phyloP scores from a whole-genome alignment of 306 rosid genomes.

The Acmispon strigosus region DNA sequence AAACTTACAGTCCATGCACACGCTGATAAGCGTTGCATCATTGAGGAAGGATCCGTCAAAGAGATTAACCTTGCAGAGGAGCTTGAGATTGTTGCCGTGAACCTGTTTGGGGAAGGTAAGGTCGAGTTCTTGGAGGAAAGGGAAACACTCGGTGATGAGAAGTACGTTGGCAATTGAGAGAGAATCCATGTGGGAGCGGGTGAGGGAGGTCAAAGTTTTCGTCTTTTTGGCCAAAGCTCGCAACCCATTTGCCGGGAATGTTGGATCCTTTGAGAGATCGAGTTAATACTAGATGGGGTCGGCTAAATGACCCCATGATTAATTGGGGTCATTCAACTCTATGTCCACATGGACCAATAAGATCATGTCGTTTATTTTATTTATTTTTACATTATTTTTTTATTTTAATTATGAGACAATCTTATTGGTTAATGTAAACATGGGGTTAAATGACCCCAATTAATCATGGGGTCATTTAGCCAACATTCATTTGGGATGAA shows the following conservation, averaged over 20 bases:
- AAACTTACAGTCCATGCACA: constrained; percentile 29
- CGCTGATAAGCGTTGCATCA: constrained; percentile 22
- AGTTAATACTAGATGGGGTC: no score
- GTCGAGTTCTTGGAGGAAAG: constrained; percentile 51
- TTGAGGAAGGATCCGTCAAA: constrained; percentile 34
- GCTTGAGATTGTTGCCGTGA: not conserved
- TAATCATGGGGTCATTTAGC: no score
- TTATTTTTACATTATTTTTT: no score
- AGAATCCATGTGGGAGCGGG: constrained; percentile 18
- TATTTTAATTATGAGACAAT: no score
- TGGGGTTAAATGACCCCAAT: no score
- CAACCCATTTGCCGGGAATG: constrained; percentile 33
- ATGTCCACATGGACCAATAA: no score
- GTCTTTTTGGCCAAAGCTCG: constrained; percentile 9
- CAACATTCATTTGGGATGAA: no score
- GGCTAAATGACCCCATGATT: no score
- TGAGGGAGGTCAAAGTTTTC: constrained; percentile 25
- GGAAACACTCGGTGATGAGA: constrained; percentile 33
- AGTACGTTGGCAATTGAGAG: constrained; percentile 19
- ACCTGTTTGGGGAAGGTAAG: constrained; percentile 12
- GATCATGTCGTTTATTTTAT: no score
- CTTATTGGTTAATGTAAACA: no score
- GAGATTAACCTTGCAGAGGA: constrained; percentile 48
- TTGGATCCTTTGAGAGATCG: constrained; percentile 24
- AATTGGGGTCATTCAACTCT: no score